Base-by-base conservation (phyloP, 2,329 filamentous ascomycete genomes). In the Davidsoniella virescens region DNA sequence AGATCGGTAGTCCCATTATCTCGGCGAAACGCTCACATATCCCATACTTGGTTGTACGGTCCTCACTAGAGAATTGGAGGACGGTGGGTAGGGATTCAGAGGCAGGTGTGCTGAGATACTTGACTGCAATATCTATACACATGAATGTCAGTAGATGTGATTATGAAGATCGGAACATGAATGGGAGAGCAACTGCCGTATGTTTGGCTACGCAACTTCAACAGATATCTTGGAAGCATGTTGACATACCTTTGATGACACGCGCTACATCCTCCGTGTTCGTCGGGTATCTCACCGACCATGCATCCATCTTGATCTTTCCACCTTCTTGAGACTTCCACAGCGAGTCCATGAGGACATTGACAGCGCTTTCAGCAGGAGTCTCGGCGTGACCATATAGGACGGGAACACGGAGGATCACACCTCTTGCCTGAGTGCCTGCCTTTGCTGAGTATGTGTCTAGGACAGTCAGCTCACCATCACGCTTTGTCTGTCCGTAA, bases 191-290 rank as follows among this genome's bases (percentile, higher is more conserved):
- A 29, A 29, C 25, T 36, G 14, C 18, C 23, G 6, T 47, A 3
- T 44, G 14, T 10, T 23, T 44, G 26, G 26, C 26, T 29, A 29
- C 26, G 18, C 18, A 20, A 4, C 18, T 18, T 37, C 25, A 26
- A 5, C 9, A 46, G n/a, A 41, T n/a, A 16, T 14, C 41, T 16
- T 29, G 26, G 10, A 29, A 29, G 26, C 26, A 29, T 29, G 10
- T 29, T 29, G 55, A 64, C 69, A 57, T 67, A 79, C 76, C 76
- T 54, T 78, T 72, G 58, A 80, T 84, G 43, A 94, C 84, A 38
- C 88, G 73, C 16, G 73, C 87, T 16, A 94, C 81, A 60, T 94
- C 88, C 61, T 87, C 82, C 0, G 87, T 94, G 61, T 92, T 92
- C 6, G 87, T 94, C 7, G 87, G 87, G 65, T 86, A 94, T 25